Percentiles rank a stretch among this genome's conserved stretches.
Conservation (phyloP, 1,284 basidiomycete genomes). For the Porogramme epimiltina region DNA sequence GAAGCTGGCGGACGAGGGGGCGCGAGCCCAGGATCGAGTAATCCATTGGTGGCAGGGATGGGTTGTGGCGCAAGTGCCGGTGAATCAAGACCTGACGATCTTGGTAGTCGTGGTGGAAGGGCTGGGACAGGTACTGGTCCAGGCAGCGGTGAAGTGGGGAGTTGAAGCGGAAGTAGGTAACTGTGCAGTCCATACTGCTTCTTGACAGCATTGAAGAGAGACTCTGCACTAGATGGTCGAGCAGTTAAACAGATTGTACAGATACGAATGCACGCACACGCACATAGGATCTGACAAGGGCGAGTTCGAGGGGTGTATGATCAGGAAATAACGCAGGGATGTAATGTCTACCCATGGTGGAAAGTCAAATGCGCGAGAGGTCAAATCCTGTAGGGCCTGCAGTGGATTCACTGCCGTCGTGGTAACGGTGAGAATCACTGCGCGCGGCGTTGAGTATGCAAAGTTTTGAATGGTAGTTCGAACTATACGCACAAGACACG, state of each 20-base stretch:
- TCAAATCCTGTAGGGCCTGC: conserved; percentile 70
- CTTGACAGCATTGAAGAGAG: conserved; percentile 80
- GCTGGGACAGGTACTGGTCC: conserved; percentile 66
- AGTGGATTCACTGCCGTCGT: conserved; percentile 76
- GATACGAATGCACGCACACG: conserved; percentile 30
- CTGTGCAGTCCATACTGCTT: conserved; percentile 79
- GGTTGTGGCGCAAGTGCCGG: conserved; percentile 27
- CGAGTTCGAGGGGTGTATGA: conserved; percentile 72
- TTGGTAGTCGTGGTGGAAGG: conserved; percentile 66
- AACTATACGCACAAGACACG: conserved; percentile 58
- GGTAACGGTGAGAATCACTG: conserved; percentile 78
- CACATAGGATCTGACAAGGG: conserved; percentile 78
- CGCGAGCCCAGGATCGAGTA: conserved; percentile 13
- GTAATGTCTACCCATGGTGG: conserved; percentile 78
- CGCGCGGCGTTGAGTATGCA: neutral
- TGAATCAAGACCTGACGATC: conserved; percentile 37
- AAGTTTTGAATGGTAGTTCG: neutral
- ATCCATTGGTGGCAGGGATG: conserved; percentile 10
- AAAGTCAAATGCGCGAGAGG: conserved; percentile 63
- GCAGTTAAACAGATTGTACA: neutral
- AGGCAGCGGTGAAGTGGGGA: conserved; percentile 59
- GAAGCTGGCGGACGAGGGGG: conserved; percentile 20
- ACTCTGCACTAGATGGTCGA: conserved; percentile 54
- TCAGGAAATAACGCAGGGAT: conserved; percentile 69
- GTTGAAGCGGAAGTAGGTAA: conserved; percentile 62